Conservation (phyloP, 2,329 filamentous ascomycete species). For the Fusarium sublunatum region DNA sequence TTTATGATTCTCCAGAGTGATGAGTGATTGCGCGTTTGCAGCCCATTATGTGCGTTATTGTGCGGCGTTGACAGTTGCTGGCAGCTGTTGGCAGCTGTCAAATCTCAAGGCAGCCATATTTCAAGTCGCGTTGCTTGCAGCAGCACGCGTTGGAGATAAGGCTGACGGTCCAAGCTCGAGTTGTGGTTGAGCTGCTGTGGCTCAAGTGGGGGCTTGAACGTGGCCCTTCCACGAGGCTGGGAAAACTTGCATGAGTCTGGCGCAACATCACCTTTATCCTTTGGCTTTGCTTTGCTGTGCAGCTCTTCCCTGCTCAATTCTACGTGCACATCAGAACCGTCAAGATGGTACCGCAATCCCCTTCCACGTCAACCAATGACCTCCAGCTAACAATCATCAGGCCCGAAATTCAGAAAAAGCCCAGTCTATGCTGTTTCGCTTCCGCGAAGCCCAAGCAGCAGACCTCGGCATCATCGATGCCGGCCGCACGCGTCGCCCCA, state of each 20-base stretch:
- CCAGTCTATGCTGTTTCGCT: conserved; percentile 99
- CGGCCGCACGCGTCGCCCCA: conserved; percentile 87
- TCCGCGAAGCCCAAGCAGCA: conserved; percentile 95
- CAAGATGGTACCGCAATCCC: conserved; percentile 43
- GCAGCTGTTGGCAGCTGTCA: conserved; percentile 8
- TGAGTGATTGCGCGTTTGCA: neutral
- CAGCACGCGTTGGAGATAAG: conserved; percentile 27
- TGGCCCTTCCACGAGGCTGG: conserved; percentile 41
- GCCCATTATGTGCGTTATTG: too few relatives aligned
- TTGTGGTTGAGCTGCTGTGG: conserved; percentile 31
- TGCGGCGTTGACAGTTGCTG: neutral
- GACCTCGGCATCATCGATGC: conserved; percentile 97
- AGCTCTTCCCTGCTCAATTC: conserved; percentile 10
- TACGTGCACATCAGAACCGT: conserved; percentile 20
- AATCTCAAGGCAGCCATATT: conserved; percentile 1
- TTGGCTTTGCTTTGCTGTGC: conserved; percentile 20
- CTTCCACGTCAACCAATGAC: rapidly evolving
- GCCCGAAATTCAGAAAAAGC: conserved; percentile 98
- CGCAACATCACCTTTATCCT: conserved; percentile 29
- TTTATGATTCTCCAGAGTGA: conserved; percentile 13
- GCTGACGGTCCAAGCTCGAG: conserved; percentile 30
- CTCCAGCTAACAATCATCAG: conserved; percentile 58
- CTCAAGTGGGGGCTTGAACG: neutral
- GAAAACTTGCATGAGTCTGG: conserved; percentile 44
- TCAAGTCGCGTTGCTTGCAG: conserved; percentile 11